phyloP scores from a whole-genome alignment of 2,329 filamentous ascomycete species.

The Colletotrichum sp. region DNA sequence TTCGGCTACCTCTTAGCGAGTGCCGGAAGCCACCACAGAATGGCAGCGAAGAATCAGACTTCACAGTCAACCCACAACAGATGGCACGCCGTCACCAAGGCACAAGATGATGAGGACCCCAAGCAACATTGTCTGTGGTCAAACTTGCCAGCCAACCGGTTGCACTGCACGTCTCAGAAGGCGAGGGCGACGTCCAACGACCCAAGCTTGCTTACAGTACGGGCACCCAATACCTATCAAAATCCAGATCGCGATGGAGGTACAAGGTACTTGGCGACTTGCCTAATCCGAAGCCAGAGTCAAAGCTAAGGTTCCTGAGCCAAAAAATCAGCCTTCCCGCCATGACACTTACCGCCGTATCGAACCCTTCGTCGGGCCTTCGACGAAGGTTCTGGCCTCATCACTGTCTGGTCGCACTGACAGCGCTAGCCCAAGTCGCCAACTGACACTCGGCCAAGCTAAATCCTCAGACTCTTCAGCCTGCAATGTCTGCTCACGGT shows the following conservation, averaged over 20 bases:
- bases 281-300: neutral
- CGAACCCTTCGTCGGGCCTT: constrained; percentile 5
- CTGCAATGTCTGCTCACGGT: neutral
- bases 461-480: neutral
- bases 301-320: neutral
- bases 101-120: neutral
- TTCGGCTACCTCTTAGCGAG: neutral
- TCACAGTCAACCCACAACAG: neutral
- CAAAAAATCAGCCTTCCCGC: neutral
- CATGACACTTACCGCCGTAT: neutral
- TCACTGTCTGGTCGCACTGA: neutral
- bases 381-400: constrained; percentile 7
- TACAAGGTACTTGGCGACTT: neutral
- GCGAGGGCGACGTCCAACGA: neutral
- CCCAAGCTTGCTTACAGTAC: neutral
- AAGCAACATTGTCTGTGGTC: neutral
- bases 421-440: neutral
- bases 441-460: constrained; percentile 3
- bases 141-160: neutral
- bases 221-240: neutral
- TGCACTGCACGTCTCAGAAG: neutral
- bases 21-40: neutral
- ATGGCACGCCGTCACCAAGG: neutral
- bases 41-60: neutral
- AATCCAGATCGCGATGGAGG: neutral